Percentiles rank a stretch among this genome's conserved stretches.
These are phyloP conservation scores for Phylloporus arenicola DNA, from an alignment of 768 basidiomycete genomes.

Conservation along the genomic window DNA sequence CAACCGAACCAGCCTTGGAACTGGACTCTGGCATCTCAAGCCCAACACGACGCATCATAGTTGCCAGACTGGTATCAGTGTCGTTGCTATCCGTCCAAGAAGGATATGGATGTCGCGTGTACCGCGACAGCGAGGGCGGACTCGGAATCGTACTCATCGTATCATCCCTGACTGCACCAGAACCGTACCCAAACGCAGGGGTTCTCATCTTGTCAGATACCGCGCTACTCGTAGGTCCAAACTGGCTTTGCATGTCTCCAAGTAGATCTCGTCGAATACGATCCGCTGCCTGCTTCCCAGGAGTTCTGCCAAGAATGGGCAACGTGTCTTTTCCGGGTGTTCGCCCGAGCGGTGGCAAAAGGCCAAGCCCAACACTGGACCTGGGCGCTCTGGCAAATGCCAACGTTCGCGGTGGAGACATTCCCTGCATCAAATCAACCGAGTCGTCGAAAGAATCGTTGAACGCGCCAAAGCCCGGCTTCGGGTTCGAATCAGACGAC, in stretches of 20 bases:
- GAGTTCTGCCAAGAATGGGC: slow-evolving; percentile 54
- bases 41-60: slow-evolving; percentile 62
- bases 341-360: slow-evolving; percentile 40
- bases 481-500: slow-evolving; percentile 38
- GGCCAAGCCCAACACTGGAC: slow-evolving; percentile 28
- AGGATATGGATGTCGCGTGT: slow-evolving; percentile 40
- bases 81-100: slow-evolving; percentile 39
- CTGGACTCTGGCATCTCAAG: slow-evolving; percentile 38
- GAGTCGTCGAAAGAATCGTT: slow-evolving; percentile 36
- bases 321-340: slow-evolving; percentile 59
- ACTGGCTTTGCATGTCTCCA: slow-evolving; percentile 43
- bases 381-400: slow-evolving; percentile 42
- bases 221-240: slow-evolving; percentile 12
- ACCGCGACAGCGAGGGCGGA: slow-evolving; percentile 68
- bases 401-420: slow-evolving; percentile 53
- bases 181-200: slow-evolving; percentile 26
- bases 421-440: slow-evolving; percentile 35
- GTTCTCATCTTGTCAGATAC: slow-evolving; percentile 21
- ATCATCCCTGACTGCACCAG: slow-evolving; percentile 37
- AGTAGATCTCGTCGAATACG: slow-evolving; percentile 65
- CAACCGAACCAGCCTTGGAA: slow-evolving; percentile 11
- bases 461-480: slow-evolving; percentile 31
- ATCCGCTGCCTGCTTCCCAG: slow-evolving; percentile 64
- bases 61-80: slow-evolving; percentile 58
- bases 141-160: slow-evolving; percentile 66